A percentile compares a stretch with the other conserved stretches of the same genome.
These are phyloP conservation scores for Pestalotiopsis sp. DNA, from an alignment of 2,329 filamentous ascomycete species.

Conservation along the genomic window DNA sequence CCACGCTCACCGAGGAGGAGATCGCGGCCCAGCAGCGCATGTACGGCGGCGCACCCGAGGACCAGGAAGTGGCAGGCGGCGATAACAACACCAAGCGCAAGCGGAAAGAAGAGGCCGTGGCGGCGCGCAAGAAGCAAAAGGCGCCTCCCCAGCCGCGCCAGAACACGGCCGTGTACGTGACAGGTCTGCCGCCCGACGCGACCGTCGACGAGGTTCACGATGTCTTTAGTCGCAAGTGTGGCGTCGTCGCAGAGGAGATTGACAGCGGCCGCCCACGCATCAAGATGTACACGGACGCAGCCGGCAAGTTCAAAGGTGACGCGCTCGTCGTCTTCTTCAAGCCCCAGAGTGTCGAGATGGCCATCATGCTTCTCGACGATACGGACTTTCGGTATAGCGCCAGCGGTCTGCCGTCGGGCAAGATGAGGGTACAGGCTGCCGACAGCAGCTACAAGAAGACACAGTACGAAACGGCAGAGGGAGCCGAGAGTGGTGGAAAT, in stretches of 20 bases:
- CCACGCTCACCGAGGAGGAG: conserved; percentile 50
- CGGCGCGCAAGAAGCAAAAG: conserved; percentile 48
- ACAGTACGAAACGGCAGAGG: conserved; percentile 56
- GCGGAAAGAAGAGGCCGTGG: conserved; percentile 31
- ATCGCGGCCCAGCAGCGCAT: conserved; percentile 33
- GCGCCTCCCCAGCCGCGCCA: conserved; percentile 56
- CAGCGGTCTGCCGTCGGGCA: conserved; percentile 56
- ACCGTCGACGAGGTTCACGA: conserved; percentile 80
- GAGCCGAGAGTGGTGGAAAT: conserved; percentile 21
- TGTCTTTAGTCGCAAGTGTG: conserved; percentile 81
- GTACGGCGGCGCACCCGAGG: conserved; percentile 34
- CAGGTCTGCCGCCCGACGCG: conserved; percentile 79
- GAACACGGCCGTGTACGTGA: conserved; percentile 93
- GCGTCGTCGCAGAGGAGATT: conserved; percentile 92
- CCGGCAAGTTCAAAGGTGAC: conserved; percentile 90
- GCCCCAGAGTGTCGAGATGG: conserved; percentile 86
- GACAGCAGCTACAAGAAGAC: conserved; percentile 92
- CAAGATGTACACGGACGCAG: conserved; percentile 85
- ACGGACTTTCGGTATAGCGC: conserved; percentile 73
- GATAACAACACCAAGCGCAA: conserved; percentile 40
- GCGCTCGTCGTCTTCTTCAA: conserved; percentile 94
- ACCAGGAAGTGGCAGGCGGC: conserved; percentile 32
- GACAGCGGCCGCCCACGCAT: conserved; percentile 86
- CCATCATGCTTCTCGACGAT: conserved; percentile 79
- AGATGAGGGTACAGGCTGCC: conserved; percentile 80